These are phyloP conservation scores for Acacia confusa DNA, from an alignment of 306 rosid genomes.

Conservation along the genomic window DNA sequence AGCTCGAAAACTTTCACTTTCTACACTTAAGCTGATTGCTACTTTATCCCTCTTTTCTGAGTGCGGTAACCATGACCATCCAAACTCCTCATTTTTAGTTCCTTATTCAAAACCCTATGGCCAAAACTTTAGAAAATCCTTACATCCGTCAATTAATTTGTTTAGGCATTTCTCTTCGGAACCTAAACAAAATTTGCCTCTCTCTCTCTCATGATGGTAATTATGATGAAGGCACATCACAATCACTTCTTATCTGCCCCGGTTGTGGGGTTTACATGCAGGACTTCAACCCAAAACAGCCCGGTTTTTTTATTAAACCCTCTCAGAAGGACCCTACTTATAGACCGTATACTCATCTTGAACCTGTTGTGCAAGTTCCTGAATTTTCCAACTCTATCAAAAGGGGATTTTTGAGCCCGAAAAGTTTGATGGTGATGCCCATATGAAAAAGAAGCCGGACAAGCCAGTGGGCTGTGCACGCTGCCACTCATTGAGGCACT, in stretches of 20 bases:
- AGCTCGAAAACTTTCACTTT: constrained; percentile 39
- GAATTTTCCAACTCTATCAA: constrained; percentile 74
- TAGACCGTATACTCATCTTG: constrained; percentile 54
- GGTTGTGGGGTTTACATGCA: constrained; percentile 97
- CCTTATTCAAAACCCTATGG: constrained; percentile 26
- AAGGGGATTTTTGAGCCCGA: constrained; percentile 65
- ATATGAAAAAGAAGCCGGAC: constrained; percentile 37
- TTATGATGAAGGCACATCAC: constrained; percentile 57
- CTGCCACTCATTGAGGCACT: constrained; percentile 88
- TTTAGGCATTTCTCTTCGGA: constrained; percentile 35
- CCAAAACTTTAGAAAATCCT: constrained; percentile 10
- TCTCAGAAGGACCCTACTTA: constrained; percentile 60
- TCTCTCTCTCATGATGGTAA: constrained; percentile 82
- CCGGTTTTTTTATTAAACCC: constrained; percentile 84
- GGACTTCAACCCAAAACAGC: constrained; percentile 60
- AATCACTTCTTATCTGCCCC: constrained; percentile 55
- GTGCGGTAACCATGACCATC: constrained; percentile 3
- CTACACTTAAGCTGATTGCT: constrained; percentile 39
- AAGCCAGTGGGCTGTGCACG: constrained; percentile 85
- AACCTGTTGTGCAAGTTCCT: constrained; percentile 54
- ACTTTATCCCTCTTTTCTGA: constrained; percentile 30
- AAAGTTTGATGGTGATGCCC: constrained; percentile 25
- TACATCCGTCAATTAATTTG: constrained; percentile 24
- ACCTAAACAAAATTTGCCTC: constrained; percentile 33
- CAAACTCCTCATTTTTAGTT: neutral